A percentile compares a stretch with the other conserved stretches of the same genome.
These are phyloP conservation scores for Phoma sp. DNA, from an alignment of 2,329 filamentous ascomycete genomes.

Conservation along the genomic window DNA sequence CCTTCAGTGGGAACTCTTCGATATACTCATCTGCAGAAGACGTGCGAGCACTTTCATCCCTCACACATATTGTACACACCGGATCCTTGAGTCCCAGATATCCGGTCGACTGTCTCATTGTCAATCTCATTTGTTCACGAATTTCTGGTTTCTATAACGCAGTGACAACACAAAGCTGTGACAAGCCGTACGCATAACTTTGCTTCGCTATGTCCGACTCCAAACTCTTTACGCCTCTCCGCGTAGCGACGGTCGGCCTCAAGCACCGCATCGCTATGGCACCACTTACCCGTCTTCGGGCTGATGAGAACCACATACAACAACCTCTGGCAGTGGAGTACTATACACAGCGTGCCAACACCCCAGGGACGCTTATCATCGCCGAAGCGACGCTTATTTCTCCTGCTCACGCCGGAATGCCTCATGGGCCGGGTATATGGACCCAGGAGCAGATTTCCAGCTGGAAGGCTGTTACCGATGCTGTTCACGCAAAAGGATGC, in stretches of 20 bases:
- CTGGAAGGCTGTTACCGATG: constrained; percentile 66
- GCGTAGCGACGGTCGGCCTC: constrained; percentile 33
- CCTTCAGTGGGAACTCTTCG: too few relatives aligned
- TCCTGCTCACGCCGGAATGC: constrained; percentile 53
- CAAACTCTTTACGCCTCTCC: constrained; percentile 38
- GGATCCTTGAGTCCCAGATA: too few relatives aligned
- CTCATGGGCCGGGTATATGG: constrained; percentile 63
- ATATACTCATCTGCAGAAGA: too few relatives aligned
- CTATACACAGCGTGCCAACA: constrained; percentile 59
- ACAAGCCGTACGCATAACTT: neutral
- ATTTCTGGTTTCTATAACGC: neutral
- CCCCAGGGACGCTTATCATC: constrained; percentile 63
- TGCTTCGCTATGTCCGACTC: neutral
- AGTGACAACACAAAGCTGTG: too few relatives aligned
- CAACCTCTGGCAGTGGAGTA: constrained; percentile 51
- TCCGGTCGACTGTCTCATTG: too few relatives aligned
- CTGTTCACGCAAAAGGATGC: constrained; percentile 65
- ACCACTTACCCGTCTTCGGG: constrained; percentile 48
- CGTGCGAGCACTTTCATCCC: too few relatives aligned
- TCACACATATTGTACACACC: too few relatives aligned
- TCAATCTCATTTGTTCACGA: neutral
- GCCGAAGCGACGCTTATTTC: constrained; percentile 62
- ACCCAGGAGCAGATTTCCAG: constrained; percentile 52
- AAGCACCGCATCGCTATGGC: constrained; percentile 41
- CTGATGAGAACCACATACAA: constrained; percentile 55